Base-by-base conservation (phyloP, 495 filamentous ascomycete species). In the Penicillium arizonense region DNA sequence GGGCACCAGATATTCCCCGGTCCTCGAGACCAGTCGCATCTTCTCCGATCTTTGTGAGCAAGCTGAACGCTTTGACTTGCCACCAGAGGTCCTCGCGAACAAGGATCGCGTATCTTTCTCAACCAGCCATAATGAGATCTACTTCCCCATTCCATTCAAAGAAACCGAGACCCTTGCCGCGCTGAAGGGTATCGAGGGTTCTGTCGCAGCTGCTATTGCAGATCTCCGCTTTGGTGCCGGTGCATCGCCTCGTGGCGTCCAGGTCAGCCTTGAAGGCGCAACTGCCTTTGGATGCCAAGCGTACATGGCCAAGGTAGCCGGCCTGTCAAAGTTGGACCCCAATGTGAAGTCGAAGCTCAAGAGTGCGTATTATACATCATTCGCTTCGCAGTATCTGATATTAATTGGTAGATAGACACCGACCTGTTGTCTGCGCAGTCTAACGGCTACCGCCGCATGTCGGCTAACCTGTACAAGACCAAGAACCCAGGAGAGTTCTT, bases 381-480 rank as follows among this genome's bases (percentile, higher is more conserved):
- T 43, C n/a, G 32, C 20, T 18, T 28, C 20, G 49, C 41, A 11
- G 11, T 37, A 28, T 50, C 57, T 5, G n/a, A 45, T 24, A 58
- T 58, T 65, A 42, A 69, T 51, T 40, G 9, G 23, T 28, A 11
- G 44, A 10, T 46, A 89, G 88, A 88, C 58, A 90, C 85, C 57
- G 87, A 90, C 71, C 66, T 89, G 20, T 71, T 87, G 45, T 70
- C 73, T 43, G 87, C 88, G 5, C 87, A 90, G 63, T 87, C 87
- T 3, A 82, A 83, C 59, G 73, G 84, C 14, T 90, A 92, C 62
- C 81, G 87, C 30, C 82, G 87, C 34, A 77, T 90, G 57, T 88
- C 87, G 23, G 87, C 87, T 12, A 89, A 89, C 64, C 70, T 90
- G 11, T 92, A 90, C 71, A 77, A 79, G 52, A 90, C 87, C 5